Conservation (phyloP, 495 filamentous ascomycete genomes). For the Xylaria curta region DNA sequence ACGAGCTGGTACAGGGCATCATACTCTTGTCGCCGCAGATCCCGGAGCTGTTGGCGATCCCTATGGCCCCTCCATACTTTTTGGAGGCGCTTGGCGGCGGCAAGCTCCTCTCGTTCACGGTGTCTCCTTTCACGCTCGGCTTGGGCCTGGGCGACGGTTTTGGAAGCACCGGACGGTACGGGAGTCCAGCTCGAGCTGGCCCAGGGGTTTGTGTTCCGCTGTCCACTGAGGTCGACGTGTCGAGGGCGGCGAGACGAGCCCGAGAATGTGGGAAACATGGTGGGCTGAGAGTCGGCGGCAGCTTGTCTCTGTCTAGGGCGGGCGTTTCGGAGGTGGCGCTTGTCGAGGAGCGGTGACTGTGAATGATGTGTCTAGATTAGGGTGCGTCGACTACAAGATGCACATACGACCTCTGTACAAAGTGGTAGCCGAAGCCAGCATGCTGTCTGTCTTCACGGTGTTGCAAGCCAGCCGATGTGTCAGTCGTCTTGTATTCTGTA, state of each 20-base stretch:
- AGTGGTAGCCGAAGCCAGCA: conserved; percentile 5
- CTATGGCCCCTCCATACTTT: conserved; percentile 82
- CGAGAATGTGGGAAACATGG: conserved; percentile 91
- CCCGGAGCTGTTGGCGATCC: conserved; percentile 63
- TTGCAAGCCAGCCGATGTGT: conserved; percentile 5
- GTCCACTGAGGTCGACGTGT: conserved; percentile 93
- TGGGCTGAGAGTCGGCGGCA: conserved; percentile 12
- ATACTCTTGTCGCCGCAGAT: conserved; percentile 68
- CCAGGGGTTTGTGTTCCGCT: conserved; percentile 74
- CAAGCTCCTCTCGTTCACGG: conserved; percentile 78
- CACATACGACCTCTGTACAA: conserved; percentile 4
- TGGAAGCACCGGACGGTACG: conserved; percentile 65
- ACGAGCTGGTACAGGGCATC: conserved; percentile 56
- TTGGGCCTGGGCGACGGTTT: conserved; percentile 83
- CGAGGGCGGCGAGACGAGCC: conserved; percentile 83
- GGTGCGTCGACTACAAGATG: neutral
- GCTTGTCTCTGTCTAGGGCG: neutral
- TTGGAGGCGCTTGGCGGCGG: conserved; percentile 78
- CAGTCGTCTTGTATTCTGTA: neutral
- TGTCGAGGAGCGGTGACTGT: neutral
- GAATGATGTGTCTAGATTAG: neutral
- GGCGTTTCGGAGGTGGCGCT: neutral
- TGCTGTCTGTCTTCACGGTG: conserved; percentile 20
- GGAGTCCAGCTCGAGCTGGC: conserved; percentile 59
- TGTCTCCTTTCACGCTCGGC: conserved; percentile 81